Base-by-base conservation (phyloP, 1,284 basidiomycete species). In the Trichosporon sp. region DNA sequence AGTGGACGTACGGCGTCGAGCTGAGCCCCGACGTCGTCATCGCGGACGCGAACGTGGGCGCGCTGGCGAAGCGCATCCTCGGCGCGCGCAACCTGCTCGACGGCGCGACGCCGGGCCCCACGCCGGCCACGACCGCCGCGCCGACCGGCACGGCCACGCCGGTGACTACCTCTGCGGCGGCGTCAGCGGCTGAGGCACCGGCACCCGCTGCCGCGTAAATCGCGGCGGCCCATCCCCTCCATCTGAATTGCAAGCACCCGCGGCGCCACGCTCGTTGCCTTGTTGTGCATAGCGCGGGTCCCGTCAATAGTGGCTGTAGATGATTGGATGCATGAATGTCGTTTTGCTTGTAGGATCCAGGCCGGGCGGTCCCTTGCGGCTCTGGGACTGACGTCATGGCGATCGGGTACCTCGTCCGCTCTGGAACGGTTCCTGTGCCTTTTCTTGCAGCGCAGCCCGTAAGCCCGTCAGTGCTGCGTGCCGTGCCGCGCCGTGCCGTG, bases 11-110 rank as follows among this genome's bases (percentile, higher is more conserved):
- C 78, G 89, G 87, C 38, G 90, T 98, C 47, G 95, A 98, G 77
- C 90, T 95, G 76, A 89, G 89, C 4, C 88, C 90, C 15, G 92
- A 97, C 75, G 94, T 99, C 23, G 87, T 99, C 53, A 86, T 98
- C 58, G 95, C 94, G 1, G 93, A 97, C 77, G 94, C 96, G 18
- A 98, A 99, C 82, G 83, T 98, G 73, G 87, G 87, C 18, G 86
- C 90, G 47, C 84, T 99, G 72, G 90, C 94, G 5, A 90, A 90
- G 75, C 86, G 93, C 75, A 91, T 98, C 72, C 83, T 96, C 69
- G 88, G 92, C 23, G 92, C 93, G 13, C 90, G 90, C 77, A 88
- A 91, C 58, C 70, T 83, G 68, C 66, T 74, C 3, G 65, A 67
- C 12, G 68, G 66, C n/a, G 44, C 25, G 38, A 42, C 35, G 11